These are phyloP conservation scores for Pseudogymnoascus sp. DNA, from an alignment of 2,329 filamentous ascomycete genomes.

Conservation along the genomic window DNA sequence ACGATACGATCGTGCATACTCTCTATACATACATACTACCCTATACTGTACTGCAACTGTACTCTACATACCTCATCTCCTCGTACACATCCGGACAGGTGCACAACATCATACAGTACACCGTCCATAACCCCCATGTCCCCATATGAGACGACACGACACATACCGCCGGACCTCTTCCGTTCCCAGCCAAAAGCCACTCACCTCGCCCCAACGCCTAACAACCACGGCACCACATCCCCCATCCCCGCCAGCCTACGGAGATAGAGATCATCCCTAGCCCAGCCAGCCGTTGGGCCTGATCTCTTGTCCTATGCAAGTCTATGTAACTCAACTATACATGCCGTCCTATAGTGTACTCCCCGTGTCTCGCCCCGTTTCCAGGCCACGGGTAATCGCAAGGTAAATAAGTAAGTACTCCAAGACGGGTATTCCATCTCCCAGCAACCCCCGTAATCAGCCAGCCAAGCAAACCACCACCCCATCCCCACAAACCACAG, in stretches of 20 bases:
- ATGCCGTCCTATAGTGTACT: background rate
- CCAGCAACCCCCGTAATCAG: background rate
- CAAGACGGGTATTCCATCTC: background rate
- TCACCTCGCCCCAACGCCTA: background rate
- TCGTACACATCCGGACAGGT: background rate
- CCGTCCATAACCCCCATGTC: background rate
- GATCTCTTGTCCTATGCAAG: background rate
- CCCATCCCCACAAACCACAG: background rate
- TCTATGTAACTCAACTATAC: background rate
- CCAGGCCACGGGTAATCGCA: background rate
- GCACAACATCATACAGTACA: background rate
- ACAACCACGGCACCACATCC: background rate
- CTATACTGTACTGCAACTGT: background rate
- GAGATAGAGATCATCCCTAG: background rate
- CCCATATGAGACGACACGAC: background rate
- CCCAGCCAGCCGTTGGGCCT: background rate
- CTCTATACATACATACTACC: too few relatives aligned
- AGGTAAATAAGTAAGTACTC: background rate
- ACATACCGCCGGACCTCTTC: background rate
- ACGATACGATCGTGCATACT: background rate
- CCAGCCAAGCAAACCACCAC: background rate
- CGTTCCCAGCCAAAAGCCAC: constrained; percentile 1
- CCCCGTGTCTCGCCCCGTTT: background rate
- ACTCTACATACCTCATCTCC: background rate
- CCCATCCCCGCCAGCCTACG: background rate